Evolutionary conservation across 2,329 filamentous ascomycete species (phyloP), one percentile per base, ranked within the genome.

Genomic region (Apiospora marii): DNA sequence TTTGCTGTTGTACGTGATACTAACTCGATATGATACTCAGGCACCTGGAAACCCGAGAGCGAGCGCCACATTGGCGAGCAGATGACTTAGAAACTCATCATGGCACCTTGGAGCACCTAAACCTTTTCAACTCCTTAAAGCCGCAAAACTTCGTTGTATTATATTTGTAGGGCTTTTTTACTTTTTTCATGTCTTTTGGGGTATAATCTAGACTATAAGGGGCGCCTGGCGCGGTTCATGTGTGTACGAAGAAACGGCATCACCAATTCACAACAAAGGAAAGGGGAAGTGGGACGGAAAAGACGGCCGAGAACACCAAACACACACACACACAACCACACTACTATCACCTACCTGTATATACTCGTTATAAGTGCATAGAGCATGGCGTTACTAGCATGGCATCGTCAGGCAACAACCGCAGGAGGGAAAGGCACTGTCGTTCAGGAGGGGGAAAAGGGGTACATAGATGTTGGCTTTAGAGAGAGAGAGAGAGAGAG

Each of bases 11-110:
- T 22, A 34, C 30, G n/a, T 51, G 49, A 22, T 37, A 61, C 53
- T 61, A n/a, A 61, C 7, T 19, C 13, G 27, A 34, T 5, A 1
- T 30, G n/a, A 22, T 2, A 37, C 4, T 41, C 4, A 94, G 92
- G 92, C 68, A 92, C 91, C 4, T 94, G 92, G 92, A 94, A 94
- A 81, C 92, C 92, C 34, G 92, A 93, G 79, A 88, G 83, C 76
- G 89, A 93, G 79, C 88, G 92, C 75, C 91, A 93, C 77, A 93
- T 94, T 77, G 92, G 92, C 77, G 85, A 87, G 75, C 68, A 70
- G 48, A 75, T 79, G 74, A 75, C 76, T 51, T 79, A 78, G 74
- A 76, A 73, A 69, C 71, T 75, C 72, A 48, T 77, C n/a, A 70
- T 78, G 53, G 73, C 76, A 71, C 75, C 75, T 14, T 75, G 44